These are phyloP conservation scores for Samsoniella hepiali DNA, from an alignment of 2,329 filamentous ascomycete genomes.

Conservation along the genomic window DNA sequence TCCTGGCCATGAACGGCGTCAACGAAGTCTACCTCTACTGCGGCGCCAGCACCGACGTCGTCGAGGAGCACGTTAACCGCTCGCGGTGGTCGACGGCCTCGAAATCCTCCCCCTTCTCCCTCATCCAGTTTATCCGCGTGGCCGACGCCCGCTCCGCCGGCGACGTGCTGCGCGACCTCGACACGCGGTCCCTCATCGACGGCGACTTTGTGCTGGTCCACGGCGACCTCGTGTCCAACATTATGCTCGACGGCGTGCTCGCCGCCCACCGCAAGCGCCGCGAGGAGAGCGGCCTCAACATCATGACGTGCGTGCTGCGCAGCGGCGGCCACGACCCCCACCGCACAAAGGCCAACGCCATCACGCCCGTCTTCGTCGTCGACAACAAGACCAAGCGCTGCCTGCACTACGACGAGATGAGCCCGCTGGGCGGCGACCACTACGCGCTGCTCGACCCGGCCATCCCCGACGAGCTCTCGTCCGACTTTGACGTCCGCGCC, in stretches of 20 bases:
- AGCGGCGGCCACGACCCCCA: constrained; percentile 69
- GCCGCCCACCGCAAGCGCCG: constrained; percentile 77
- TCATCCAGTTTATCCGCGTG: constrained; percentile 80
- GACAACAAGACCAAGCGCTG: constrained; percentile 78
- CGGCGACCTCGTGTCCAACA: constrained; percentile 87
- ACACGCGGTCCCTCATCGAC: constrained; percentile 78
- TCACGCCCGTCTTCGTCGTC: constrained; percentile 80
- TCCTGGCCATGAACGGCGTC: constrained; percentile 92
- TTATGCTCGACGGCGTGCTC: constrained; percentile 76
- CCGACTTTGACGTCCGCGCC: constrained; percentile 76
- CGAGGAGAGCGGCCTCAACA: constrained; percentile 83
- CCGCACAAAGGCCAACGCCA: constrained; percentile 70
- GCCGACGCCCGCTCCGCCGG: constrained; percentile 80
- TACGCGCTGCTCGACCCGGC: constrained; percentile 73
- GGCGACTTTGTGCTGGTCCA: constrained; percentile 92
- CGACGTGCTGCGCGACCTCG: constrained; percentile 91
- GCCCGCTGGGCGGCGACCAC: constrained; percentile 61
- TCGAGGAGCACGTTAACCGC: constrained; percentile 79
- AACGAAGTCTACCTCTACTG: constrained; percentile 92
- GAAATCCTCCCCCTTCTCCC: constrained; percentile 64
- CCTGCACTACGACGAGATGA: constrained; percentile 91
- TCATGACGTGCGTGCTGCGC: constrained; percentile 93
- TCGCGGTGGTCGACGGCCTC: constrained; percentile 68
- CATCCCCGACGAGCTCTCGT: constrained; percentile 65
- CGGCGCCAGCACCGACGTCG: constrained; percentile 78